These are phyloP conservation scores for Arachis hypogaea DNA, from an alignment of 306 rosid species.

Conservation along the genomic window DNA sequence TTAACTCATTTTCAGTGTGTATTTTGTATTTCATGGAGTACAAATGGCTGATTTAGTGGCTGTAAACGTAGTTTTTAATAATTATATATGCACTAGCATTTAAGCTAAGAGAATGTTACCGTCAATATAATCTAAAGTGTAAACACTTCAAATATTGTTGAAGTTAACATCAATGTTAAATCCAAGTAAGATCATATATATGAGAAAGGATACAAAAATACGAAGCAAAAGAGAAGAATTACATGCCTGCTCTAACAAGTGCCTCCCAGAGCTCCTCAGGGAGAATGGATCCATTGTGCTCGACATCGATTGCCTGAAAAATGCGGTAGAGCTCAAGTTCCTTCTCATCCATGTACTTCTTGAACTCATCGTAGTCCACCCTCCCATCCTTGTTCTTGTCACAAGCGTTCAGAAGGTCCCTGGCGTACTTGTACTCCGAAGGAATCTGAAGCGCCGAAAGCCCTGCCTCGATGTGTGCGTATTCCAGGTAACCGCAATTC, in stretches of 20 bases:
- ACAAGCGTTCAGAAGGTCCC: conserved; percentile 76
- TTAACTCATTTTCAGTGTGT: too few relatives aligned
- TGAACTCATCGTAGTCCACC: conserved; percentile 77
- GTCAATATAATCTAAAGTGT: too few relatives aligned
- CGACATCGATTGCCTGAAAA: conserved; percentile 94
- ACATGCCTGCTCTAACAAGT: conserved; percentile 78
- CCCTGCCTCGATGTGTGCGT: conserved; percentile 76
- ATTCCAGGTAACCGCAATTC: conserved; percentile 68
- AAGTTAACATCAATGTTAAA: too few relatives aligned
- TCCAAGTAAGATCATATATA: too few relatives aligned
- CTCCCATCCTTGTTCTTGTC: conserved; percentile 80
- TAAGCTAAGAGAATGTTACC: too few relatives aligned
- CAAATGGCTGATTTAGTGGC: too few relatives aligned
- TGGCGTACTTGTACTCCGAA: conserved; percentile 80
- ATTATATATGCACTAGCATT: too few relatives aligned
- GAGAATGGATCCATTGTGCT: conserved; percentile 84
- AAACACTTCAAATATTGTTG: too few relatives aligned
- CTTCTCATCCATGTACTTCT: conserved; percentile 86
- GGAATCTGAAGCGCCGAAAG: conserved; percentile 84
- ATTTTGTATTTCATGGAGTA: too few relatives aligned
- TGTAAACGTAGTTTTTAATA: too few relatives aligned
- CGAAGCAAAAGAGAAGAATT: not conserved
- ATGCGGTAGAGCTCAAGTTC: conserved; percentile 92
- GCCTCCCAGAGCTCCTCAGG: conserved; percentile 99
- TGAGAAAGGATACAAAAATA: too few relatives aligned